phyloP scores from a whole-genome alignment of 1,139 yeast species.

The Candida sojae region DNA sequence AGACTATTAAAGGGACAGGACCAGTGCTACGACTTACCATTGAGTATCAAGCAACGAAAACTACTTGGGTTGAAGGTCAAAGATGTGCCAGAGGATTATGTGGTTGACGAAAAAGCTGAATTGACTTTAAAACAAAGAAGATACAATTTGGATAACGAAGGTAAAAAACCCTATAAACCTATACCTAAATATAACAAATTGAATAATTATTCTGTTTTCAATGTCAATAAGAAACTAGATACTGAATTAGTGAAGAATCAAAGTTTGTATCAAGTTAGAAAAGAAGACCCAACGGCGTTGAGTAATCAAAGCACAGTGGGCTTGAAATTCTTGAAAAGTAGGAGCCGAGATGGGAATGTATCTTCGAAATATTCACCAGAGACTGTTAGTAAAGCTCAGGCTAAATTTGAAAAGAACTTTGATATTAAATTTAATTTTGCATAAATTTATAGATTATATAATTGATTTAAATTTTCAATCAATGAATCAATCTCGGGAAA shows the following conservation, averaged over 20 bases:
- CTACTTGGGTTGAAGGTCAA: slow-evolving; percentile 33
- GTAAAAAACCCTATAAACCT: slow-evolving; percentile 8
- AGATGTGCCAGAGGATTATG: slow-evolving; percentile 4
- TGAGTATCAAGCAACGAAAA: slow-evolving; percentile 36
- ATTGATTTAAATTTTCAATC: slow-evolving; percentile 39
- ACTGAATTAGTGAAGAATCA: not conserved
- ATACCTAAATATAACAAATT: slow-evolving; percentile 14
- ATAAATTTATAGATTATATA: slow-evolving; percentile 22
- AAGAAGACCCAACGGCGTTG: slow-evolving; percentile 1
- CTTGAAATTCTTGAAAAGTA: slow-evolving; percentile 1
- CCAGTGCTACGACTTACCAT: slow-evolving; percentile 45
- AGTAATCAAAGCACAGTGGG: not conserved
- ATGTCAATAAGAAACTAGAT: not conserved
- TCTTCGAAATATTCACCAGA: slow-evolving; percentile 7
- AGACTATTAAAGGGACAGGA: slow-evolving; percentile 33
- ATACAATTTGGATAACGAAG: slow-evolving; percentile 13
- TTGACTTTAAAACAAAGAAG: slow-evolving; percentile 15
- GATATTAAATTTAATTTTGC: slow-evolving; percentile 11
- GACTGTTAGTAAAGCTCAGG: slow-evolving; percentile 8
- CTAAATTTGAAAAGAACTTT: slow-evolving; percentile 15
- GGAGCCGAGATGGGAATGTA: not conserved
- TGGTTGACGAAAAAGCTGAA: slow-evolving; percentile 14
- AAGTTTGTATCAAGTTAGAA: slow-evolving; percentile 6
- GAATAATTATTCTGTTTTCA: slow-evolving; percentile 10
- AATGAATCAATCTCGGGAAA: slow-evolving; percentile 46